phyloP scores from a whole-genome alignment of 2,329 filamentous ascomycete genomes.

The Pseudocercospora macadamiae region DNA sequence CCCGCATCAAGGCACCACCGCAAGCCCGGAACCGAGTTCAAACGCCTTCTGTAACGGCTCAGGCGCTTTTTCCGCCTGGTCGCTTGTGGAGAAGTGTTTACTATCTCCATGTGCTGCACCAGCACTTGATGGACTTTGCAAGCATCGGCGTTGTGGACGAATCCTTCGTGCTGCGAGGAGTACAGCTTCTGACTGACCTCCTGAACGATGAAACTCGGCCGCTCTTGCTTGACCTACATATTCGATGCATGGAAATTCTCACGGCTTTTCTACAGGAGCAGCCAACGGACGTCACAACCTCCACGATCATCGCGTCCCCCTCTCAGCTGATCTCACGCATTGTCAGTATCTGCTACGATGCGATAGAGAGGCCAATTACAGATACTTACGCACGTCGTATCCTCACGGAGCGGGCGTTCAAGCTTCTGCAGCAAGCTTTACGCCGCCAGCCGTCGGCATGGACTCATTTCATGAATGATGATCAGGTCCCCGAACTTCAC shows the following conservation, averaged over 20 bases:
- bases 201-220: conserved; percentile 28
- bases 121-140: conserved; percentile 55
- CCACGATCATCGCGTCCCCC: conserved; percentile 29
- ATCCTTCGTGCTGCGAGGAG: conserved; percentile 32
- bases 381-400: conserved; percentile 1
- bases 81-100: conserved; percentile 71
- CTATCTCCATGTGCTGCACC: conserved; percentile 67
- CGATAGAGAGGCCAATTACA: conserved; percentile 1
- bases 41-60: conserved; percentile 55
- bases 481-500: conserved; percentile 43
- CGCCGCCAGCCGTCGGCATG: conserved; percentile 36
- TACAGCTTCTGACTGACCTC: conserved; percentile 30
- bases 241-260: conserved; percentile 25
- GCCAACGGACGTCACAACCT: conserved; percentile 21
- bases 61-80: conserved; percentile 67
- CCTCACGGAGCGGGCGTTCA: conserved; percentile 9
- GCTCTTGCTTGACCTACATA: conserved; percentile 13
- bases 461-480: conserved; percentile 24
- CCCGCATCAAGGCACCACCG: conserved; percentile 51
- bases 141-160: conserved; percentile 34
- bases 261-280: conserved; percentile 30
- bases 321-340: conserved; percentile 27
- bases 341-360: conserved; percentile 23
- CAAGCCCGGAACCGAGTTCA: conserved; percentile 57
- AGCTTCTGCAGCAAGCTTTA: conserved; percentile 18